Evolutionary conservation across 1,139 yeast genomes (phyloP).

Genomic region (Hemisphaericaspora lyxosophila): DNA sequence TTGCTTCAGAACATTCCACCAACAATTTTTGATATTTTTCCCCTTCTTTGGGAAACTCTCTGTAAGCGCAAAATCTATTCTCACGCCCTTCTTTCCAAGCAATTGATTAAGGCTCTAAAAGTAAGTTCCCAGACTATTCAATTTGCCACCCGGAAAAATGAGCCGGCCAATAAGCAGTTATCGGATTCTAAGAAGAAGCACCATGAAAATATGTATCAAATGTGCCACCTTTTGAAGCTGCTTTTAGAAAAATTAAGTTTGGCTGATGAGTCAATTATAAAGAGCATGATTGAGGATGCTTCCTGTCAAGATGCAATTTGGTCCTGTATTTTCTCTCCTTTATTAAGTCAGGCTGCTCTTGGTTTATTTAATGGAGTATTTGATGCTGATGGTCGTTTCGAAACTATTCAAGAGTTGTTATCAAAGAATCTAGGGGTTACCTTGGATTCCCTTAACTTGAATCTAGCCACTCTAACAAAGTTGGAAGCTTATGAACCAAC

Average conservation of each 20-base stretch:
- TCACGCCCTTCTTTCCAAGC: constrained; percentile 38
- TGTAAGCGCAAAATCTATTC: constrained; percentile 31
- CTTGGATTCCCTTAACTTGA: constrained; percentile 47
- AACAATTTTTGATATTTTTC: constrained; percentile 44
- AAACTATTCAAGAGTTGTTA: constrained; percentile 62
- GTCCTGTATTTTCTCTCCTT: constrained; percentile 67
- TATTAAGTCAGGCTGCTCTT: constrained; percentile 64
- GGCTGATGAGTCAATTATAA: constrained; percentile 45
- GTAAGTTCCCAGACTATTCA: constrained; percentile 43
- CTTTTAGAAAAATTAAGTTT: constrained; percentile 37
- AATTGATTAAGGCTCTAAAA: constrained; percentile 42
- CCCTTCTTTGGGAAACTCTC: constrained; percentile 47
- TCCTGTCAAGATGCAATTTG: constrained; percentile 55
- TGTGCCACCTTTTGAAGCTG: constrained; percentile 23
- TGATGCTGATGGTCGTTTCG: constrained; percentile 65
- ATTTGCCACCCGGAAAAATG: constrained; percentile 29
- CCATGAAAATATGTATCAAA: constrained; percentile 27
- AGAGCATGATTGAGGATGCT: constrained; percentile 24
- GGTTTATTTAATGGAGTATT: constrained; percentile 74
- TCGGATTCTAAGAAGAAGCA: constrained; percentile 31
- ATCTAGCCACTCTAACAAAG: constrained; percentile 44
- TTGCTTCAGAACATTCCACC: constrained; percentile 40
- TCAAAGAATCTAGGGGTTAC: constrained; percentile 42
- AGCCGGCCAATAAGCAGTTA: constrained; percentile 19
- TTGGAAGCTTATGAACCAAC: constrained; percentile 68